Evolutionary conservation across 2,329 filamentous ascomycete species (phyloP), one percentile per base, ranked within the genome.

Genomic region (Sclerotinia minor): DNA sequence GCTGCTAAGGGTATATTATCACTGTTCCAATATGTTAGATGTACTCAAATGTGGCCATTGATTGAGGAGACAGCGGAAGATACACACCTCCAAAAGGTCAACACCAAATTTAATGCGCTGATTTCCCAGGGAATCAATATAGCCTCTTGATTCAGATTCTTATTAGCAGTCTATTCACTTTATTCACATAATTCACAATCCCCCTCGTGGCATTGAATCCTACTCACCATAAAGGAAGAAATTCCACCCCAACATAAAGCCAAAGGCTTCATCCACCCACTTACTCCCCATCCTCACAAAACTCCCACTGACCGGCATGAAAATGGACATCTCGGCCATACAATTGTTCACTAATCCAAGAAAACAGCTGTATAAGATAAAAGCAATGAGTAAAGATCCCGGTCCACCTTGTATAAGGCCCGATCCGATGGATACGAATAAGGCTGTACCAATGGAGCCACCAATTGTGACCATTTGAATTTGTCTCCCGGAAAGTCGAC

Each of bases 171-270:
- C 17, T 17, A 17, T 47, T 19, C 5, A 52, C 26, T 17, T 41
- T 17, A 17, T 47, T 19, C 5, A 17, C 26, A 53, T 35, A 26
- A 1, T 64, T 17, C 21, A n/a, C n/a, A 21, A 3, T 0, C 24
- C 26, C 15, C 35, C 38, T 6, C 24, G 17, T 11, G 9, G 11
- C 19, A 24, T 15, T 13, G 41, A 35, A 32, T 17, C 38, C 19
- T 54, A 65, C 69, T 65, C 44, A 71, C 71, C 85, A 74, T 89
- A 88, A 41, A 89, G 86, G 84, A 86, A 89, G 75, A 85, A 85
- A 68, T 85, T 86, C 83, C 83, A 85, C 0, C 83, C 84, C 35
- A 84, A 75, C 47, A 83, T 82, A 69, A 85, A 84, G 2, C 83
- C 83, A 70, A 84, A 83, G 0, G 83, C 81, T 66, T 84, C 83